Percentiles rank a stretch among this genome's conserved stretches.
Evolutionary conservation across 2,329 filamentous ascomycete genomes (phyloP).

Genomic region (Pyrenochaeta sp.): DNA sequence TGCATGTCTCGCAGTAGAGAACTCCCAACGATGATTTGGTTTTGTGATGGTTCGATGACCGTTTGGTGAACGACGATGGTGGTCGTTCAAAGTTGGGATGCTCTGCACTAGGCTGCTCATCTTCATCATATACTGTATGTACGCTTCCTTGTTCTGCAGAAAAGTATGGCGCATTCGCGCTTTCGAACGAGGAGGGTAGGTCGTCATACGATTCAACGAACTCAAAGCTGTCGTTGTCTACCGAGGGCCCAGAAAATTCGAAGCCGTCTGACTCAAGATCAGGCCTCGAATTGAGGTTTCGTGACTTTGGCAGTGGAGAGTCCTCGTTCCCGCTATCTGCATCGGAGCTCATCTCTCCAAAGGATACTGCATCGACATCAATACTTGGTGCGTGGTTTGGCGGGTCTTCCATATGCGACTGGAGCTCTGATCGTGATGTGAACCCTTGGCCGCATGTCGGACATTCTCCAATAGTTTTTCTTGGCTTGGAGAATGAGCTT

Average conservation of each 20-base stretch:
- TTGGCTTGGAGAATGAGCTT: slow-evolving; percentile 2
- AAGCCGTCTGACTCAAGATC: not conserved
- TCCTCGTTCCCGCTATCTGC: slow-evolving; percentile 5
- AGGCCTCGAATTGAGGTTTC: not conserved
- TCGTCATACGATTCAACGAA: slow-evolving; percentile 1
- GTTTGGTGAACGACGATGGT: slow-evolving; percentile 1
- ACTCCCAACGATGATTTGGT: slow-evolving; percentile 8
- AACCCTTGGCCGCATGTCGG: slow-evolving; percentile 11
- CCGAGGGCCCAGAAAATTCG: slow-evolving; percentile 1
- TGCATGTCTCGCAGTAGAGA: slow-evolving; percentile 12
- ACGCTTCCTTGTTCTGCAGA: slow-evolving; percentile 5
- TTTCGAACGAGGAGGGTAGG: not conserved
- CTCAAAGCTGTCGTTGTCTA: slow-evolving; percentile 13
- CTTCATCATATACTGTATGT: slow-evolving; percentile 1
- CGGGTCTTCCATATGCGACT: slow-evolving; percentile 12
- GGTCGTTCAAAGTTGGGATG: not conserved
- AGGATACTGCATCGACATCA: slow-evolving; percentile 14
- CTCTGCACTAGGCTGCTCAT: slow-evolving; percentile 7
- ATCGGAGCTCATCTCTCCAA: slow-evolving; percentile 12
- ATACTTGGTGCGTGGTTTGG: slow-evolving; percentile 5
- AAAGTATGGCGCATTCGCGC: not conserved
- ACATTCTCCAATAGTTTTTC: slow-evolving; percentile 11
- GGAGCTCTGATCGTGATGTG: slow-evolving; percentile 8
- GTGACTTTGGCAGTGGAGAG: not conserved
- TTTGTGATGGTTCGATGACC: not conserved